Evolutionary conservation across 2,329 filamentous ascomycete species (phyloP), one percentile per base, ranked within the genome.

Genomic region (Balansia obtecta): DNA sequence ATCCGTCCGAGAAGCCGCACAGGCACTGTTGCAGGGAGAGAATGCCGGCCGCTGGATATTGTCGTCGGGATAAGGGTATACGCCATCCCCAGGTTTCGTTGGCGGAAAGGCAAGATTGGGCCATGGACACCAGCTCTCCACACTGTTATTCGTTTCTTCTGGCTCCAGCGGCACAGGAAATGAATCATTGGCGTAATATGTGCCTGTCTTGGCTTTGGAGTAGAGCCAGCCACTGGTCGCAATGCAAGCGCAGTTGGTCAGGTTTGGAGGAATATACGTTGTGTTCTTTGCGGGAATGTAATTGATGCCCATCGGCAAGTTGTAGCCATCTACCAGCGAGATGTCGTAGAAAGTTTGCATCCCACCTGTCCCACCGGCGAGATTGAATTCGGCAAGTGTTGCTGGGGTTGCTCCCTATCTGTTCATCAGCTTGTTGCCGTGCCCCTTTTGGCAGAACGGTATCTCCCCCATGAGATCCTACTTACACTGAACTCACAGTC

Each of bases 281-380:
- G 76, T 74, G 57, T 86, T 82, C 49, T 76, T 73, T 20, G 82
- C 76, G 3, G 78, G 76, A 27, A 79, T 71, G 57, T 81, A 77
- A 50, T 74, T 71, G 61, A 80, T 78, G 32, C 79, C 83, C 54
- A 90, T 63, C 1, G 85, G 85, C 1, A 91, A 67, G 61, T 91
- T 91, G 74, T 91, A 91, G 46, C 87, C 87, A 61, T 93, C 87
- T 20, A 93, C 87, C 2, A 91, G 73, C 40, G 85, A 89, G 55
- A 93, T 86, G 64, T 93, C 87, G 68, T 90, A 91, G 64, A 88
- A 93, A 10, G 82, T 85, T 61, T 89, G 83, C 52, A 62, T 66
- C 46, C 70, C 69, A 20, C 72, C 71, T 42, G 75, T 68, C 32
- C 83, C 82, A 30, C 83, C 85, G 46, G 80, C 76, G 15, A 91